Evolutionary conservation across 1,284 basidiomycete genomes (phyloP).

Genomic region (Puccinia novopanici): DNA sequence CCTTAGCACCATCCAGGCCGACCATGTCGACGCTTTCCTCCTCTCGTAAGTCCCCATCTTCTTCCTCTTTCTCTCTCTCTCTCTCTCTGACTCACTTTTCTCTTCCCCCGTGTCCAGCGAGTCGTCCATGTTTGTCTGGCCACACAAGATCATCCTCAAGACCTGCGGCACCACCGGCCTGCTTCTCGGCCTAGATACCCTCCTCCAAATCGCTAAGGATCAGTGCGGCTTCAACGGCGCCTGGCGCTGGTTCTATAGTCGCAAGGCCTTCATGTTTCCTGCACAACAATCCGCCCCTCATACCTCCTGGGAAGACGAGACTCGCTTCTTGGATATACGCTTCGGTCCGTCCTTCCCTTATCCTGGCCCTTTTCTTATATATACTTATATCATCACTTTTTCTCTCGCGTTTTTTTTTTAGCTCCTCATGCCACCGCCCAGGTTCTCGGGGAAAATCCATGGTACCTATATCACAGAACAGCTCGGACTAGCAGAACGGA

Average conservation of each 20-base stretch:
- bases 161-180: constrained; percentile 99
- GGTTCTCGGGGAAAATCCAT: neutral
- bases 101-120: too few relatives aligned
- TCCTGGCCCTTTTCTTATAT: too few relatives aligned
- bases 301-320: constrained; percentile 90
- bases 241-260: constrained; percentile 89
- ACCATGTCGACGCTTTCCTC: constrained; percentile 90
- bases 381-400: neutral
- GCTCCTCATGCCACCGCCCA: neutral
- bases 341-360: constrained; percentile 66
- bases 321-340: constrained; percentile 83
- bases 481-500: constrained; percentile 74
- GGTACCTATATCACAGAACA: neutral
- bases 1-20: constrained; percentile 81
- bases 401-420: neutral
- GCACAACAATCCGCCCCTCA: constrained; percentile 93
- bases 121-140: constrained; percentile 93
- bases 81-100: constrained; percentile 53
- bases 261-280: constrained; percentile 99
- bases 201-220: constrained; percentile 82
- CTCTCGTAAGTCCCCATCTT: constrained; percentile 89
- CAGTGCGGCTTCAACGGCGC: constrained; percentile 75
- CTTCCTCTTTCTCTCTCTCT: too few relatives aligned
- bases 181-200: constrained; percentile 85
- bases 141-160: constrained; percentile 95